phyloP scores from a whole-genome alignment of 2,329 filamentous ascomycete species.

The Phaeosphaeriaceae sp. region DNA sequence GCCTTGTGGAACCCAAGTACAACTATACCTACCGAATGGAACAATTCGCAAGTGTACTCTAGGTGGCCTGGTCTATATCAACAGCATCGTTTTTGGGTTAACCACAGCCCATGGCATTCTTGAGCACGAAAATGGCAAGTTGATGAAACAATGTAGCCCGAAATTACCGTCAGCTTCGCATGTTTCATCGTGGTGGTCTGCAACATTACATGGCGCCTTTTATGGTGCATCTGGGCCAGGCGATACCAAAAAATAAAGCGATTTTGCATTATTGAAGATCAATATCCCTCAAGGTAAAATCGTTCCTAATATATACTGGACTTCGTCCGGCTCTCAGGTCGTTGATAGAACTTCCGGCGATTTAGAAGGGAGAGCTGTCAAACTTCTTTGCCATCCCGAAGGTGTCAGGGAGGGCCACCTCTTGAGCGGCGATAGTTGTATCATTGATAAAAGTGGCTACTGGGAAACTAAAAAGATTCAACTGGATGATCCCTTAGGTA shows the following conservation, averaged over 20 bases:
- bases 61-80: slow-evolving; percentile 8
- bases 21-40: background rate
- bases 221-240: background rate
- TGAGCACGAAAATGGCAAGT: background rate
- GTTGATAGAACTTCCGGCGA: background rate
- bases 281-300: background rate
- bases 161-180: background rate
- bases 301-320: background rate
- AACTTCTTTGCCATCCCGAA: slow-evolving; percentile 2
- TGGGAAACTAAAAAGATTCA: slow-evolving; percentile 15
- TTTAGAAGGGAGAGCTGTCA: slow-evolving; percentile 3
- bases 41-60: background rate
- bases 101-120: slow-evolving; percentile 14
- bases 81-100: slow-evolving; percentile 5
- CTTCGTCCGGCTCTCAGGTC: background rate
- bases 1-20: slow-evolving; percentile 6
- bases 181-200: background rate
- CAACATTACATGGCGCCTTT: background rate
- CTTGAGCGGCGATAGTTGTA: slow-evolving; percentile 3
- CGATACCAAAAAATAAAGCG: background rate
- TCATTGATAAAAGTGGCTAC: slow-evolving; percentile 5
- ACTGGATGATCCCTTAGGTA: slow-evolving; percentile 6
- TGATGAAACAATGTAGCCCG: too few relatives aligned
- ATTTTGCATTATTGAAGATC: background rate
- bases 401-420: slow-evolving; percentile 4